Base-by-base conservation (phyloP, 345 rosid genomes). In the Laguncularia racemosa region DNA sequence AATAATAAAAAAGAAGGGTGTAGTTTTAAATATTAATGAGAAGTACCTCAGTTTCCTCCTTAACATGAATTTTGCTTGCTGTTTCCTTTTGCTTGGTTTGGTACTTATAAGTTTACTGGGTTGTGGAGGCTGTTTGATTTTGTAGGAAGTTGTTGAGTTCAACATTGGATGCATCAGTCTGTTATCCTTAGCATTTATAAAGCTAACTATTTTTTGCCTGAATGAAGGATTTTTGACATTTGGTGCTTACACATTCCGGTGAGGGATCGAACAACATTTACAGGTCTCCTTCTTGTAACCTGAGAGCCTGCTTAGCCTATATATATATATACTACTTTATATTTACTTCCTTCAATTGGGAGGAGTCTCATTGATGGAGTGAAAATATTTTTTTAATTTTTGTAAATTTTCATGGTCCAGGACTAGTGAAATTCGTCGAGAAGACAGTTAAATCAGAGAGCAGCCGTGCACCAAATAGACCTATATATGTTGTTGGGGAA, bases 191-290 rank as follows among this genome's bases (percentile, higher is more conserved):
- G 61, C 52, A 47, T 16, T 6, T 46, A 14, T 44, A 57, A 20
- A 48, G 33, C 61, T 44, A 46, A 45, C 50, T 57, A 14, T 50
- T 44, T 17, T 12, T 15, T 17, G 26, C 50, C 14, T 14, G 47
- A 46, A 67, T 67, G 65, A 60, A 90, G 95, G 84, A 72, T 86
- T 59, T 86, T 82, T 66, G 76, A 86, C 53, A 62, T 81, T 23
- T 78, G 88, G 81, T 84, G 90, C 79, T 67, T 90, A 75, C 92
- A 90, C 74, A 86, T 84, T 62, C 95, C 97, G 14, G 78, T 77
- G 16, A 79, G 53, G 76, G 88, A 90, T 66, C 78, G 83, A 71
- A 79, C 88, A 26, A 61, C 91, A 47, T 82, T 86, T 73, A 20
- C 70, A 71, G 97, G 88, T 79, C 15, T 21, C 18, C 57, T 51